These are phyloP conservation scores for Acrocalymma vagum DNA, from an alignment of 2,329 filamentous ascomycete genomes.

Conservation along the genomic window DNA sequence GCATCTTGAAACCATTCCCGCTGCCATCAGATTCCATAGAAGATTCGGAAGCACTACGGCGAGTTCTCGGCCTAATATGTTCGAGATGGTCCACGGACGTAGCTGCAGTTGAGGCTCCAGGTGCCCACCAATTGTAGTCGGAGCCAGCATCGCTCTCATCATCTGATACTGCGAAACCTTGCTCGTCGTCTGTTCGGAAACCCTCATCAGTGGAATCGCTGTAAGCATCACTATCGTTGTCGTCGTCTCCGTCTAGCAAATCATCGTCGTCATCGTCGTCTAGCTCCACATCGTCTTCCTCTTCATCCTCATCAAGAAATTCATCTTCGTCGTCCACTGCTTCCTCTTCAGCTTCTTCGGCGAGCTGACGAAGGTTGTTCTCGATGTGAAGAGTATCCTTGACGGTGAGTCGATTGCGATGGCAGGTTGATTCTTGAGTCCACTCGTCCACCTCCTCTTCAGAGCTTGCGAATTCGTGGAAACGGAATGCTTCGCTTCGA, in stretches of 20 bases:
- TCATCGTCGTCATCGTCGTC: constrained; percentile 46
- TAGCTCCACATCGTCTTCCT: constrained; percentile 60
- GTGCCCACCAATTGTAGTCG: constrained; percentile 72
- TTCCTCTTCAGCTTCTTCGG: constrained; percentile 91
- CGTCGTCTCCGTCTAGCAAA: constrained; percentile 59
- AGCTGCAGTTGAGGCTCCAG: constrained; percentile 59
- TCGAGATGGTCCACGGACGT: constrained; percentile 60
- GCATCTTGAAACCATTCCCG: constrained; percentile 35
- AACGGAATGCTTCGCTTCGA: constrained; percentile 67
- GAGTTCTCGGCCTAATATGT: constrained; percentile 55
- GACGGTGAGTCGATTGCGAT: constrained; percentile 79
- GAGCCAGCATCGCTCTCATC: constrained; percentile 71
- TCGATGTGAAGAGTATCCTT: constrained; percentile 91
- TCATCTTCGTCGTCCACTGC: constrained; percentile 71
- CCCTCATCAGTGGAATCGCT: constrained; percentile 65
- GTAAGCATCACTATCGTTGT: constrained; percentile 51
- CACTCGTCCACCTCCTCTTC: constrained; percentile 89
- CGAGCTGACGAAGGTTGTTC: constrained; percentile 84
- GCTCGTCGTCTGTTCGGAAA: constrained; percentile 83
- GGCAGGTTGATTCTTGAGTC: constrained; percentile 75
- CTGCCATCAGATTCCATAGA: constrained; percentile 62
- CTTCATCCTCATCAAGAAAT: constrained; percentile 41
- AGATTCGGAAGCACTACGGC: constrained; percentile 60
- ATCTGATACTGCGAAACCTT: constrained; percentile 75
- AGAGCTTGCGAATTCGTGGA: constrained; percentile 92